Evolutionary conservation across 169 alveolate genomes (phyloP), one percentile per base, ranked within the genome.

Genomic region (Cyclospora cayetanensis): DNA sequence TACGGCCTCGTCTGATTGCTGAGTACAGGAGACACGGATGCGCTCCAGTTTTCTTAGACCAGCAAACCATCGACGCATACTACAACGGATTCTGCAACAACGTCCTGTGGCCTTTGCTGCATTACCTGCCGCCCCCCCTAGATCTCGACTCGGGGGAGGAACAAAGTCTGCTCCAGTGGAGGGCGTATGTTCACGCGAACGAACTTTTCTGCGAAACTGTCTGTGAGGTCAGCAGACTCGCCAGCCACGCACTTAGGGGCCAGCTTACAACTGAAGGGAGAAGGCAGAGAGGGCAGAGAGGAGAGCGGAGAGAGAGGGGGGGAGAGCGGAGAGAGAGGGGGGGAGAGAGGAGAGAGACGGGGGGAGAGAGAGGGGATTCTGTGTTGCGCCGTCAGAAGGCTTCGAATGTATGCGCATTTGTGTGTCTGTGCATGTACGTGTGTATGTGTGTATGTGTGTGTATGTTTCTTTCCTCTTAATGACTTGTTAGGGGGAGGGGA

Each of bases 41-140:
- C 72, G 46, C 55, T 25, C 96, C 96, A 0, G 96, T 94, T 55
- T 94, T 88, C 80, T 70, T 94, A 22, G 87, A 74, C 31, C 92
- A 92, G 60, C 65, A 46, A 35, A 55, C 86, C 25, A 94, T 94
- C 63, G 93, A 94, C 46, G 72, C 85, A 74, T 92, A 92, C 66
- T 94, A 94, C 87, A 94, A 94, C 72, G 96, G 95, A 18, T 94
- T 94, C 89, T 89, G 93, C 50, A 94, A 94, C 91, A 90, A 94
- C 82, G 89, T 91, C 18, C 43, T 94, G 46, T 94, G 95, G 95
- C 95, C 95, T 0, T 93, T 94, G 15, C 90, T 94, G 76, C 95
- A 94, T 41, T 94, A 94, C 86, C 79, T 94, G 55, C 84, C 93
- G 52, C 93, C 93, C 11, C 88, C 94, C 3, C 20, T 77, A 5